These are phyloP conservation scores for Ascoidea tarda DNA, from an alignment of 805 yeast genomes.

Conservation along the genomic window DNA sequence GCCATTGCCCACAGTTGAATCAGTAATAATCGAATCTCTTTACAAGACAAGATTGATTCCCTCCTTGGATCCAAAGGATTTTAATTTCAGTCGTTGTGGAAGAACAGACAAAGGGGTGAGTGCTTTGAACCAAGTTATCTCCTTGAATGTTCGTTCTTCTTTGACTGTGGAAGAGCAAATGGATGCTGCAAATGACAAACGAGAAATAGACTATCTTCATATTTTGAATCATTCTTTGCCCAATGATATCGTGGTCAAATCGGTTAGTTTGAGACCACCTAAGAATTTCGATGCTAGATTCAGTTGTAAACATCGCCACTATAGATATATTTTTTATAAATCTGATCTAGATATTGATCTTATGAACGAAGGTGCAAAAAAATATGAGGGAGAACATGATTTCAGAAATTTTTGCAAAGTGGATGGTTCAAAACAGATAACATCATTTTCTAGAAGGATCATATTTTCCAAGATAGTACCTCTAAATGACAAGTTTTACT, in stretches of 20 bases:
- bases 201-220: conserved; percentile 65
- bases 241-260: conserved; percentile 67
- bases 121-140: conserved; percentile 90
- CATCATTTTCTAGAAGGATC: conserved; percentile 59
- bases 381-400: conserved; percentile 66
- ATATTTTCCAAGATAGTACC: conserved; percentile 32
- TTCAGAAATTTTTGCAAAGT: conserved; percentile 90
- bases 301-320: conserved; percentile 78
- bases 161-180: conserved; percentile 45
- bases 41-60: conserved; percentile 51
- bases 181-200: conserved; percentile 38
- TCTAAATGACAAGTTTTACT: conserved; percentile 32
- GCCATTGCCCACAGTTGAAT: conserved; percentile 79
- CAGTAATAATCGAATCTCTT: conserved; percentile 58
- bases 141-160: conserved; percentile 60
- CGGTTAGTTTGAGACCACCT: conserved; percentile 77
- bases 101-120: conserved; percentile 38
- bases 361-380: conserved; percentile 57
- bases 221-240: conserved; percentile 72
- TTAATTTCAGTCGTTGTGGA: conserved; percentile 53
- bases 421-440: conserved; percentile 88
- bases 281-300: conserved; percentile 79
- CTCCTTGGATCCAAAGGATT: conserved; percentile 46
- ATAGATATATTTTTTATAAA: conserved; percentile 64
- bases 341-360: conserved; percentile 37